phyloP scores from a whole-genome alignment of 2,329 filamentous ascomycete species.

The Hymenoscyphus infarciens region DNA sequence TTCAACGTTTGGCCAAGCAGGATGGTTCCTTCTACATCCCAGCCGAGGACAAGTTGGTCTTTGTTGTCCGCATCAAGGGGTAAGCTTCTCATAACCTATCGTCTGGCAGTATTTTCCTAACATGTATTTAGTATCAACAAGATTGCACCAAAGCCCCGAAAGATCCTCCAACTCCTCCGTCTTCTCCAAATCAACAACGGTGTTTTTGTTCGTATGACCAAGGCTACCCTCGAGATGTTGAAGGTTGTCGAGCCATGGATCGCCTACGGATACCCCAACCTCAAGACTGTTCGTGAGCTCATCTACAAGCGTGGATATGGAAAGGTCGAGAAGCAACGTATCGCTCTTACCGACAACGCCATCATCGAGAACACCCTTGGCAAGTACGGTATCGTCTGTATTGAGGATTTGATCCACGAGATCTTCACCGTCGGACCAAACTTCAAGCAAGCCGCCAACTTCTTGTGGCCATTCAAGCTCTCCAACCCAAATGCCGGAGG shows the following conservation, averaged over 20 bases:
- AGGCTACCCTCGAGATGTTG: slow-evolving; percentile 96
- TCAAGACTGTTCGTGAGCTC: slow-evolving; percentile 98
- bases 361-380: slow-evolving; percentile 95
- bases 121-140: slow-evolving; percentile 88
- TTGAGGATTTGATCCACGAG: slow-evolving; percentile 99
- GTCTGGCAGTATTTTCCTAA: slow-evolving; percentile 10
- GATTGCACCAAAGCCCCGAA: slow-evolving; percentile 99
- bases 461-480: slow-evolving; percentile 72
- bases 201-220: slow-evolving; percentile 96
- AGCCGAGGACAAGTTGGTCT: slow-evolving; percentile 93
- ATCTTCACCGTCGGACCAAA: slow-evolving; percentile 98
- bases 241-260: slow-evolving; percentile 99
- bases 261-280: slow-evolving; percentile 98
- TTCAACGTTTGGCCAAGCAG: slow-evolving; percentile 83
- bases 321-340: slow-evolving; percentile 97
- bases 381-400: slow-evolving; percentile 98
- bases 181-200: slow-evolving; percentile 99
- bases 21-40: slow-evolving; percentile 92
- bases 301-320: slow-evolving; percentile 99
- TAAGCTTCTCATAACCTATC: slow-evolving; percentile 39
- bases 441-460: slow-evolving; percentile 81
- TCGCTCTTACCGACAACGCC: slow-evolving; percentile 94
- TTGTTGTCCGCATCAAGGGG: slow-evolving; percentile 99
- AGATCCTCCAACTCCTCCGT: slow-evolving; percentile 98
- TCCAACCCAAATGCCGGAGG: slow-evolving; percentile 89